phyloP scores from a whole-genome alignment of 169 alveolate species.

The Theileria luwenshuni region DNA sequence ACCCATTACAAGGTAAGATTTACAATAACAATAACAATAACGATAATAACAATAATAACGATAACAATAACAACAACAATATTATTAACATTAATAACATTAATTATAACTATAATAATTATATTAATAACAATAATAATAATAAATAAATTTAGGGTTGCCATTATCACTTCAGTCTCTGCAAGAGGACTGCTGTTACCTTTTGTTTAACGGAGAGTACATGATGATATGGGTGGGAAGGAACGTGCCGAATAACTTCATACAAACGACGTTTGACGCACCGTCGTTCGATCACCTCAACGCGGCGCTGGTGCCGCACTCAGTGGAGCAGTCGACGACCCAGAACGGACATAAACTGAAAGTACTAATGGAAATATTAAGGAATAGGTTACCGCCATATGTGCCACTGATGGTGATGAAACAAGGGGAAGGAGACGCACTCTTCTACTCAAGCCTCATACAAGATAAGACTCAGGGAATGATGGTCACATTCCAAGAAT shows the following conservation, averaged over 20 bases:
- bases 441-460: conserved; percentile 70
- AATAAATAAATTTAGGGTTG: conserved; percentile 24
- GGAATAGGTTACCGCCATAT: conserved; percentile 69
- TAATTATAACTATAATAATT: no score
- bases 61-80: conserved; percentile 48
- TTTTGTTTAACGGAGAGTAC: conserved; percentile 86
- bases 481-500: conserved; percentile 79
- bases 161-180: conserved; percentile 80
- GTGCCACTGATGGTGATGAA: conserved; percentile 75
- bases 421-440: conserved; percentile 79
- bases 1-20: not conserved
- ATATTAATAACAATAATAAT: no score
- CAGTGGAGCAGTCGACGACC: conserved; percentile 65
- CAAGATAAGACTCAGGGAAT: conserved; percentile 79
- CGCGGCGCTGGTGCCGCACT: conserved; percentile 81
- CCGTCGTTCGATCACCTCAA: conserved; percentile 77
- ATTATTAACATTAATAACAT: no score
- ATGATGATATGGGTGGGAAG: conserved; percentile 88
- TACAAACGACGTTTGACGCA: conserved; percentile 79
- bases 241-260: conserved; percentile 80
- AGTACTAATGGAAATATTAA: conserved; percentile 70
- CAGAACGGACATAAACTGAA: conserved; percentile 75
- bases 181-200: conserved; percentile 85
- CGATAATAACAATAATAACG: conserved; percentile 37
- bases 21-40: conserved; percentile 13